A percentile compares a stretch with the other conserved stretches of the same genome.
Evolutionary conservation across 169 alveolate genomes (phyloP).

Genomic region (Plasmodium vinckei): DNA sequence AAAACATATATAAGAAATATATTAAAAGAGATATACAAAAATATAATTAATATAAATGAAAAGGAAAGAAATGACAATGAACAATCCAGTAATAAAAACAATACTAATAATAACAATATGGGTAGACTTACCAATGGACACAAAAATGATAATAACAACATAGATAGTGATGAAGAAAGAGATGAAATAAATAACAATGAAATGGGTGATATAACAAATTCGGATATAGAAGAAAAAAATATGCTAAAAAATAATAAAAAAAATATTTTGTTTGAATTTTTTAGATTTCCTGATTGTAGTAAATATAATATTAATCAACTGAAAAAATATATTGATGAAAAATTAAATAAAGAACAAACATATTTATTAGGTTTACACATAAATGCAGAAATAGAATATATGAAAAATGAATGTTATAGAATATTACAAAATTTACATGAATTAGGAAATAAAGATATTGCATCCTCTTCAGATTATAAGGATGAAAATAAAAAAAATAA

Average conservation of each 20-base stretch:
- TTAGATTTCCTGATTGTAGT: conserved; percentile 96
- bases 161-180: conserved; percentile 2
- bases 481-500: neutral
- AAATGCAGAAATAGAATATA: conserved; percentile 96
- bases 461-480: conserved; percentile 45
- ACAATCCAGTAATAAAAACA: neutral
- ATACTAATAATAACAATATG: neutral
- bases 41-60: conserved; percentile 40
- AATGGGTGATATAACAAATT: neutral
- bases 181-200: conserved; percentile 3
- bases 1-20: conserved; percentile 89
- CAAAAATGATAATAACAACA: neutral
- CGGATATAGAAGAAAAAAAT: conserved; percentile 87
- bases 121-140: neutral
- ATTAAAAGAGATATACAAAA: conserved; percentile 50
- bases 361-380: conserved; percentile 95
- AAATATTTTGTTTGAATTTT: conserved; percentile 92
- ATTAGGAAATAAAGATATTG: conserved; percentile 41
- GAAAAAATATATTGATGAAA: conserved; percentile 94
- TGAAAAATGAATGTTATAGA: conserved; percentile 91
- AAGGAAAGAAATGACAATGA: neutral
- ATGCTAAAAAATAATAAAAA: conserved; percentile 91
- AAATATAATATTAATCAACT: conserved; percentile 93
- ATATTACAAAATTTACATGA: conserved; percentile 90
- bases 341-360: conserved; percentile 93